Base-by-base conservation (phyloP, 352 stramenopile genomes). In the Albugo laibachii region DNA sequence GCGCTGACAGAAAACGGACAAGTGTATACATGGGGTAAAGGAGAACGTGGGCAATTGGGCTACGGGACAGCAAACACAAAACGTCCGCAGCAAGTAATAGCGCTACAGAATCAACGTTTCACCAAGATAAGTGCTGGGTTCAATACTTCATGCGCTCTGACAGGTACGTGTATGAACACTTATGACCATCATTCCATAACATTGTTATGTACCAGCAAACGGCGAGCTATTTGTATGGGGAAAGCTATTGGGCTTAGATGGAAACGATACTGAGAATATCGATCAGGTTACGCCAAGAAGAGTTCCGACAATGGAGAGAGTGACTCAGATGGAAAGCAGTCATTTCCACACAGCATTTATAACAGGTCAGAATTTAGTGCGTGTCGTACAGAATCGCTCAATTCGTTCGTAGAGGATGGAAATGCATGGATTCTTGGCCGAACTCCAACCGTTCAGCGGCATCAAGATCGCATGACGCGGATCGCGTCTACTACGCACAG, bases 321-420 rank as follows among this genome's bases (percentile, higher is more conserved):
- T 91, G n/a, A 66, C 62, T 24, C 54, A 79, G 39, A 52, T 80
- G 21, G 54, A 80, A 57, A 81, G 74, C 54, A 91, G 75, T 43
- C 75, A 87, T 44, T 91, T 91, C 53, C 78, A 91, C 58, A 83
- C 78, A 46, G 67, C 68, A 21, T 81, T 85, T 39, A 63, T 85
- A 53, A 88, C 78, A 36, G 24, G 24, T 3, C 8, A 31, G 24
- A 3, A 31, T 10, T 31, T 8, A 68, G 71, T 88, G 45, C 47
- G 62, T 52, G 50, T 49, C 1, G 14, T 37, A 6, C 13, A 13
- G 10, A 49, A 15, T 47, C 2, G 43, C 47, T 53, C 10, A 13
- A 16, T 13, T 49, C 21, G 40, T 15, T 49, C 42, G 14, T 41
- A 47, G n/a, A 13, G 35, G 11, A 43, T n/a, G 11, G 36, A 42